Base-by-base conservation (phyloP, 2,329 filamentous ascomycete species). In the Colletotrichum acutatum region DNA sequence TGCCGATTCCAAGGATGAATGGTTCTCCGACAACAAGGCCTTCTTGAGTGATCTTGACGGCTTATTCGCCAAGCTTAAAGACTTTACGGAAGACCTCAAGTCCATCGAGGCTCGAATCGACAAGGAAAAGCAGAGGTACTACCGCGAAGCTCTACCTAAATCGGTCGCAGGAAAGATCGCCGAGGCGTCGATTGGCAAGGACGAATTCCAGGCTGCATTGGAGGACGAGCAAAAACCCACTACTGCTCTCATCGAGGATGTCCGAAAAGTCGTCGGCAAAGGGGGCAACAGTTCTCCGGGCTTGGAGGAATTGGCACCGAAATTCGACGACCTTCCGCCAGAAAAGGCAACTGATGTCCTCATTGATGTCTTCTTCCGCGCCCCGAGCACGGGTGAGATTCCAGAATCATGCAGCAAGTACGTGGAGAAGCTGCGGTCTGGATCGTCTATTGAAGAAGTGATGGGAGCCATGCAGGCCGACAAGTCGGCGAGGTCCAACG, bases 61-160 rank as follows among this genome's bases (percentile, higher is more conserved):
- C 58, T 77, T 89, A 58, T 86, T 90, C 74, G 79, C 85, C 5
- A 85, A 86, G 63, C 87, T 85, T 64, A 85, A 84, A 75, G 80
- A 83, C 19, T 80, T 83, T 74, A 83, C 83, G 57, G 77, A 82
- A n/a, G 82, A 83, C 64, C 79, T 89, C 14, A 80, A 82, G 54
- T 80, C 78, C 22, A 84, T 90, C 53, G 88, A 90, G 75, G 82
- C 83, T 26, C 84, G 85, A 72, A 85, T 90, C 76, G 81, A 82
- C 11, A 84, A 84, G 32, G 88, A 90, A 77, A 88, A 88, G 76
- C 83, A 84, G 72, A 83, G 84, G 12, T 90, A 89, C 88, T 88
- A 89, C 70, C 84, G 86, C 67, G 86, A 68, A n/a, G 26, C 74
- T 26, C 62, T 75, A 78, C 67, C 80, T 76, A 69, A 56, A 19